phyloP scores from a whole-genome alignment of 768 basidiomycete genomes.

The Polyporus arcularius region DNA sequence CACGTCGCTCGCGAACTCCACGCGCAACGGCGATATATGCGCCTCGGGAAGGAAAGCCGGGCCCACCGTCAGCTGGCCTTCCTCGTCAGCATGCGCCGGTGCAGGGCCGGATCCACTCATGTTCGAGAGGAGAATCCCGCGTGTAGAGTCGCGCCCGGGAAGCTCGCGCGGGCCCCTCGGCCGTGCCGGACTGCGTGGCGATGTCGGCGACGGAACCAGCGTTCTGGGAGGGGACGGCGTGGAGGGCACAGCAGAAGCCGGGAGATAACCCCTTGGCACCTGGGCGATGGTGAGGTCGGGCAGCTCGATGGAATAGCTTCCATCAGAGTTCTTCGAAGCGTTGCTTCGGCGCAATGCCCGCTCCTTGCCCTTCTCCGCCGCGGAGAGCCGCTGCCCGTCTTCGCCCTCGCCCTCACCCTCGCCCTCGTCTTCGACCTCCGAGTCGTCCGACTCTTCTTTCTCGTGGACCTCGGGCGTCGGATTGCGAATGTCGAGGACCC shows the following conservation, averaged over 20 bases:
- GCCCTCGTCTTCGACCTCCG: constrained; percentile 20
- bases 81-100: constrained; percentile 1
- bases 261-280: constrained; percentile 22
- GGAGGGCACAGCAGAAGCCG: constrained; percentile 17
- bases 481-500: constrained; percentile 17
- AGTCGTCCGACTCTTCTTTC: constrained; percentile 19
- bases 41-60: constrained; percentile 16
- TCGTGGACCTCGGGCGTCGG: constrained; percentile 17
- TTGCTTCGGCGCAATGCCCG: constrained; percentile 19
- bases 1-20: constrained; percentile 28
- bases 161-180: constrained; percentile 30
- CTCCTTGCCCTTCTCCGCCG: constrained; percentile 18
- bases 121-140: constrained; percentile 27
- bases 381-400: constrained; percentile 6
- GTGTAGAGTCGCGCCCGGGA: constrained; percentile 25
- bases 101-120: constrained; percentile 10
- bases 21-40: constrained; percentile 25
- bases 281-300: constrained; percentile 25
- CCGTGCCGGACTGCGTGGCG: constrained; percentile 23
- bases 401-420: constrained; percentile 15
- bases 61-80: constrained; percentile 1
- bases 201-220: constrained; percentile 9
- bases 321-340: constrained; percentile 33
- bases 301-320: constrained; percentile 31
- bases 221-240: constrained; percentile 21